Base-by-base conservation (phyloP, 495 filamentous ascomycete genomes). In the Penicillium antarcticum region DNA sequence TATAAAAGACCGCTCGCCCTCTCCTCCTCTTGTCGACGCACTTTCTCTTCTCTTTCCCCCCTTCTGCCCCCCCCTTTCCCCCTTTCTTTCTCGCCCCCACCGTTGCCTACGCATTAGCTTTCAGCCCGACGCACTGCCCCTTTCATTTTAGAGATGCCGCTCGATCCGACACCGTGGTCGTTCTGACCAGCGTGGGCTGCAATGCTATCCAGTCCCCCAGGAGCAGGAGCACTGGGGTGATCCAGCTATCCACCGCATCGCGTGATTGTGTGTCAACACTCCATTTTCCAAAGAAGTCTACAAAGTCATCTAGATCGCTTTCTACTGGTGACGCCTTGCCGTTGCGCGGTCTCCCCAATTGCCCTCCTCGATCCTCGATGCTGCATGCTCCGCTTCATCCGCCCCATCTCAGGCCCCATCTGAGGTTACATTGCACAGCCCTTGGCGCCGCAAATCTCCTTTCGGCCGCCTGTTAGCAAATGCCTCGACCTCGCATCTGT, bases 81-180 rank as follows among this genome's bases (percentile, higher is more conserved):
- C 51, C 51, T 43, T 51, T 48, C 42, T 47, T 40, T 35, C 52
- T 31, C 1, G 18, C 19, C 44, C 44, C 55, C 45, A 50, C 45
- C 29, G 31, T 6, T 1, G 1, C 3, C 31, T 50, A 13, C 45
- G 33, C 41, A 42, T 38, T 57, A 13, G 36, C 47, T 42, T 26
- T 16, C 42, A 31, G 32, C 42, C 19, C 32, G 36, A 51, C 23
- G 45, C 41, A 50, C 41, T 42, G 45, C 50, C 55, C 55, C 55
- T 52, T 53, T 55, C 33, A 53, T 57, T 57, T 57, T 37, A 29
- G 45, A 57, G 45, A 57, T 49, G 44, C 34, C 42, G 53, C 48
- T 48, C 29, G n/a, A 49, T 48, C 45, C 45, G n/a, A 24, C 23
- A 0, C 18, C 21, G 0, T n/a, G 45, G 0, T 17, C n/a, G 35